phyloP scores from a whole-genome alignment of 495 filamentous ascomycete species.

The Penicillium paradoxum region DNA sequence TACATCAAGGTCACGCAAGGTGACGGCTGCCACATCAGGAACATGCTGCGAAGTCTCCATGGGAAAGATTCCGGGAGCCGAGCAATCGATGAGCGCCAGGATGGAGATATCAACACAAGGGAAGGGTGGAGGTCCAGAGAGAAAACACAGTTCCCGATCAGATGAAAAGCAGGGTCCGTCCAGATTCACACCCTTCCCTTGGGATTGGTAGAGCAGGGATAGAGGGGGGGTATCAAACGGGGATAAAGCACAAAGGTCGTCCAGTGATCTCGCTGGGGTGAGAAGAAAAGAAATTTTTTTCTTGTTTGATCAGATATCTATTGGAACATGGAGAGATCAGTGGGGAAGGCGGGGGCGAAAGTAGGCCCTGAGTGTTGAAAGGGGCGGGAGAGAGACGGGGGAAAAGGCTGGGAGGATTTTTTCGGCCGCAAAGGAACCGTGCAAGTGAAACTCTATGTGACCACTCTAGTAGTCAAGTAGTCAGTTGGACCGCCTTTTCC shows the following conservation, averaged over 20 bases:
- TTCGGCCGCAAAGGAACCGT: constrained; percentile 11
- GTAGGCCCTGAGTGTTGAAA: constrained; percentile 22
- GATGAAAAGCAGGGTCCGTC: no score
- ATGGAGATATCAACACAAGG: constrained; percentile 11
- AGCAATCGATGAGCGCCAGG: constrained; percentile 37
- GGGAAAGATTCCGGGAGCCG: background rate
- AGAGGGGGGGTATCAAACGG: constrained; percentile 26
- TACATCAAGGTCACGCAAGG: constrained; percentile 23
- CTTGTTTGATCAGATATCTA: constrained; percentile 29
- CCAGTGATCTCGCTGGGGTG: constrained; percentile 16
- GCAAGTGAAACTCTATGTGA: constrained; percentile 9
- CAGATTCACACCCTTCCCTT: constrained; percentile 2
- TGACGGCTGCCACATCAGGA: constrained; percentile 40
- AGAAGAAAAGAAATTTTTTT: constrained; percentile 24
- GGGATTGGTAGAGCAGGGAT: background rate
- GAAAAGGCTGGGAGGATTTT: constrained; percentile 6
- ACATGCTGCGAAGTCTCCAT: constrained; percentile 4
- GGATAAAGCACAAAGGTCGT: constrained; percentile 15
- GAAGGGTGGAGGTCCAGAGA: background rate
- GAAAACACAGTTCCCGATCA: background rate
- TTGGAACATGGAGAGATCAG: constrained; percentile 15
- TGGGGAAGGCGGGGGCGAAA: constrained; percentile 17
- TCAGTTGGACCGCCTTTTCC: background rate
- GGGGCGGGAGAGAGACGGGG: constrained; percentile 1
- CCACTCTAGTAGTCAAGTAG: constrained; percentile 6